Evolutionary conservation across 768 basidiomycete genomes (phyloP).

Genomic region (Lyophyllum atratum): DNA sequence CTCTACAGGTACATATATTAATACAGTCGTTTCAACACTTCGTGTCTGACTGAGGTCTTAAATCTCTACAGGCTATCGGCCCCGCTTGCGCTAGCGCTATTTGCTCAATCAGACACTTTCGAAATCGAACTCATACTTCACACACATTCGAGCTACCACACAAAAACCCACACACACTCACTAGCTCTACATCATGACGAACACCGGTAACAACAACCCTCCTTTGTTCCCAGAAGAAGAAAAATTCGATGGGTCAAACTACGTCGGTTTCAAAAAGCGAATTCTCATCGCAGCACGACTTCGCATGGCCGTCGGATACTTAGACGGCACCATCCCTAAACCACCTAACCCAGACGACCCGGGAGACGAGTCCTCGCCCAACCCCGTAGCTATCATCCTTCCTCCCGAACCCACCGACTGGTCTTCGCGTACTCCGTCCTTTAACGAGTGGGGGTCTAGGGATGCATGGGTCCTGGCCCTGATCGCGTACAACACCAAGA

Average conservation of each 20-base stretch:
- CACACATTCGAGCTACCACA: too few relatives aligned
- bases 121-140: too few relatives aligned
- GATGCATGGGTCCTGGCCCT: conserved; percentile 3
- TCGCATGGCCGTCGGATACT: not conserved
- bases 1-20: too few relatives aligned
- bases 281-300: not conserved
- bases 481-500: conserved; percentile 13
- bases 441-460: not conserved
- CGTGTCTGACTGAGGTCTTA: not conserved
- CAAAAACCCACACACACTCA: not conserved
- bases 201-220: too few relatives aligned
- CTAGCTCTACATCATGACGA: not conserved
- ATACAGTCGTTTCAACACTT: not conserved
- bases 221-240: not conserved
- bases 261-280: not conserved
- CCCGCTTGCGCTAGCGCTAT: too few relatives aligned
- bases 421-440: not conserved
- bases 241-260: not conserved
- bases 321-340: not conserved
- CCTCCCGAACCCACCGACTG: not conserved
- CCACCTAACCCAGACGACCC: too few relatives aligned
- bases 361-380: not conserved
- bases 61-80: not conserved
- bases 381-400: not conserved
- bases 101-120: too few relatives aligned